Conservation (phyloP, 163 green algal species). For the Prototheca cutis region DNA sequence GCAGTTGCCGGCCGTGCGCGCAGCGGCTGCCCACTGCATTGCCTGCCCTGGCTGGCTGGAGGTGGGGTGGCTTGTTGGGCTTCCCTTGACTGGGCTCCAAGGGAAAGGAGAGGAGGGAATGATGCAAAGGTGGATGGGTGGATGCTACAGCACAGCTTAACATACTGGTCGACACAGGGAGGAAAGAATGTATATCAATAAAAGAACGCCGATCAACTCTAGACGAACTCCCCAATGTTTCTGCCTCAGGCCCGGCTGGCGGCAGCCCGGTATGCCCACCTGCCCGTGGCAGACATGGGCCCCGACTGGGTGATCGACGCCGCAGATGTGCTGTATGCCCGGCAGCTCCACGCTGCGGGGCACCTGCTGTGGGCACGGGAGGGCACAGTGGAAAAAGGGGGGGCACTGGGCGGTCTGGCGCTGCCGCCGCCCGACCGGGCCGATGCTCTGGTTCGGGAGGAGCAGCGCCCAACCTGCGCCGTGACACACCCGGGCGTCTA, state of each 20-base stretch:
- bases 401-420: background rate
- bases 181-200: no score
- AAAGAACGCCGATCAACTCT: no score
- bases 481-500: slow-evolving; percentile 67
- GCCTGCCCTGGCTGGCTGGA: slow-evolving; percentile 53
- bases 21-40: slow-evolving; percentile 37
- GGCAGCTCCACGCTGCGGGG: slow-evolving; percentile 45
- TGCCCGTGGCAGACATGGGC: slow-evolving; percentile 71
- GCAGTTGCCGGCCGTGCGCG: slow-evolving; percentile 55
- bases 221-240: no score
- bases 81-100: background rate
- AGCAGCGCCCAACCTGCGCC: slow-evolving; percentile 23
- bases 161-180: no score
- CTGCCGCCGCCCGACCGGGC: slow-evolving; percentile 7
- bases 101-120: no score
- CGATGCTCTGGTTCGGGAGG: slow-evolving; percentile 16
- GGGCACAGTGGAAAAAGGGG: slow-evolving; percentile 51
- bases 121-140: no score
- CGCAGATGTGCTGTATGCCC: slow-evolving; percentile 70
- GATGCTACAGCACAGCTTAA: no score
- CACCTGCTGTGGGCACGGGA: slow-evolving; percentile 68
- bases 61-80: background rate
- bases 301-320: slow-evolving; percentile 59
- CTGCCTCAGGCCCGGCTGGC: slow-evolving; percentile 43
- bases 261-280: slow-evolving; percentile 79